Percentiles rank a stretch among this genome's conserved stretches.
These are phyloP conservation scores for Elaeagnus macrophylla DNA, from an alignment of 306 rosid genomes.

Conservation along the genomic window DNA sequence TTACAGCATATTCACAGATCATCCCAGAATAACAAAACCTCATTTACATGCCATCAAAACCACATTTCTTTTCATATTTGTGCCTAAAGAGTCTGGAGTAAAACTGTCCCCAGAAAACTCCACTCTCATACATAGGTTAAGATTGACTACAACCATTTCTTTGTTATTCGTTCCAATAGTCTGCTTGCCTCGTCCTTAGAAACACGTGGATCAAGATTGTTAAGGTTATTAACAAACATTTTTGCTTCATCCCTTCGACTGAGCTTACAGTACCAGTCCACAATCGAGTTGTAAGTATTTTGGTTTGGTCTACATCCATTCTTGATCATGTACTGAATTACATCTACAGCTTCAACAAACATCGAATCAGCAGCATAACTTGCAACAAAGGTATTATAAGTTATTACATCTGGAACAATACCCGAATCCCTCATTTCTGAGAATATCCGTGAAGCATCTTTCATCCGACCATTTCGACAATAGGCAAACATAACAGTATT, in stretches of 20 bases:
- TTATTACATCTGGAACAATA: conserved; percentile 68
- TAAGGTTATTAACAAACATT: conserved; percentile 48
- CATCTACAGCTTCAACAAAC: conserved; percentile 72
- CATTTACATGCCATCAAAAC: too few species aligned
- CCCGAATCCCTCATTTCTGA: conserved; percentile 64
- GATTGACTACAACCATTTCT: too few species aligned
- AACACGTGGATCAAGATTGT: conserved; percentile 48
- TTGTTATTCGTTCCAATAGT: too few species aligned
- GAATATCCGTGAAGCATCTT: conserved; percentile 71
- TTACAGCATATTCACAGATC: too few species aligned
- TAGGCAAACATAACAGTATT: conserved; percentile 74
- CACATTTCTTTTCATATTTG: too few species aligned
- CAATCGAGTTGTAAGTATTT: conserved; percentile 66
- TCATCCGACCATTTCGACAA: conserved; percentile 72
- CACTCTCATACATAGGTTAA: too few species aligned
- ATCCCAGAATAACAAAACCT: too few species aligned
- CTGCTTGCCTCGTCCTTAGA: conserved; percentile 28
- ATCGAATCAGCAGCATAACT: conserved; percentile 66
- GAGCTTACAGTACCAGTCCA: conserved; percentile 74
- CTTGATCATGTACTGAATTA: conserved; percentile 77
- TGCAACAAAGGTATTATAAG: conserved; percentile 73
- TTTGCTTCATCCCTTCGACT: conserved; percentile 51
- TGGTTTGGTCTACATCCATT: conserved; percentile 73
- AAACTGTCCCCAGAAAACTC: too few species aligned
- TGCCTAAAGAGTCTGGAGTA: too few species aligned